Evolutionary conservation across 306 rosid genomes (phyloP).

Genomic region (Sindora glabra): DNA sequence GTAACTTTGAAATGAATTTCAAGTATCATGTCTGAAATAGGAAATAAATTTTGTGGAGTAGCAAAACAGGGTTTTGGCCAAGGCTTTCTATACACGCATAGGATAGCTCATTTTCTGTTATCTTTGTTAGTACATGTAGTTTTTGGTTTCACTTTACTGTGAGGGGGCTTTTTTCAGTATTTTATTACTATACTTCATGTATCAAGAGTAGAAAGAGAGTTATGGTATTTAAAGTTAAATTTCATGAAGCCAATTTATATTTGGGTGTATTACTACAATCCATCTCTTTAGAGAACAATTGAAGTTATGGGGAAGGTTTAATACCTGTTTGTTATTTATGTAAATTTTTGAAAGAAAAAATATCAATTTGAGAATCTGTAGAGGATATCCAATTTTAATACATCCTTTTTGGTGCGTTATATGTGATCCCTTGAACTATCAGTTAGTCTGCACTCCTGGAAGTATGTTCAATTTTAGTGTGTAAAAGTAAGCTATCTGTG

Average conservation of each 20-base stretch:
- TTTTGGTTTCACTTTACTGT: neutral
- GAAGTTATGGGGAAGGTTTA: neutral
- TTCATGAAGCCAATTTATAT: neutral
- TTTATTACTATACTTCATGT: no score
- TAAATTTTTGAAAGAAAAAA: neutral
- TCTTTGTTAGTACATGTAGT: neutral
- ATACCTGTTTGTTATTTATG: neutral
- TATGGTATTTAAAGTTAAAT: neutral
- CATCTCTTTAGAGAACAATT: neutral
- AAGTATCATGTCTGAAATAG: no score
- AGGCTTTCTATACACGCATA: constrained; percentile 3
- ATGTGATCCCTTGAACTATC: neutral
- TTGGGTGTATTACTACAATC: neutral
- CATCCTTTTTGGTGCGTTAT: neutral
- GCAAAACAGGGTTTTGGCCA: no score
- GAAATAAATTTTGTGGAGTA: no score
- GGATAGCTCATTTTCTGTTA: neutral
- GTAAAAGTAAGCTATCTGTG: no score
- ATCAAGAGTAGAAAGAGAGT: no score
- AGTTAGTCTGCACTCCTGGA: neutral
- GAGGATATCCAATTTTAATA: neutral
- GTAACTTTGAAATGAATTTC: no score
- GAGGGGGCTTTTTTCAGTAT: no score
- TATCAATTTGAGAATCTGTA: neutral
- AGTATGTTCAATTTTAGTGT: neutral